Evolutionary conservation across 1,284 basidiomycete species (phyloP).

Genomic region (Serendipita sp.): DNA sequence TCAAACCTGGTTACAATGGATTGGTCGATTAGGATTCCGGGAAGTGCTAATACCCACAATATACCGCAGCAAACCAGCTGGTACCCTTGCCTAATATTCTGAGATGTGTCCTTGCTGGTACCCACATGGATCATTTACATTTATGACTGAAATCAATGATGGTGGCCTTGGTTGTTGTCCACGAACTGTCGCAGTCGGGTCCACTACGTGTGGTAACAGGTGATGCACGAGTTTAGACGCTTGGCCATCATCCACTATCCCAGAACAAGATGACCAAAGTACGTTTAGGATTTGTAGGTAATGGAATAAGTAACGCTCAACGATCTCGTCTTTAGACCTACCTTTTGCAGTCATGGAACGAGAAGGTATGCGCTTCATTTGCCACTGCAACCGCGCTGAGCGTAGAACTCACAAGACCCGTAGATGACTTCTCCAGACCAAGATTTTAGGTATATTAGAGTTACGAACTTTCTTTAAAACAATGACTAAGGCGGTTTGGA

Average conservation of each 20-base stretch:
- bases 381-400: background rate
- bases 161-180: no score
- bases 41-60: no score
- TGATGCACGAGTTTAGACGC: background rate
- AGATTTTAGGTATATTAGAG: constrained; percentile 47
- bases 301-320: background rate
- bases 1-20: no score
- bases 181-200: no score
- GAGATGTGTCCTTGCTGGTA: no score
- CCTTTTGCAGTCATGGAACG: background rate
- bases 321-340: background rate
- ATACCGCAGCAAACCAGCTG: no score
- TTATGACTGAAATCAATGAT: no score
- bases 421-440: constrained; percentile 76
- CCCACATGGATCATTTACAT: no score
- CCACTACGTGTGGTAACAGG: no score
- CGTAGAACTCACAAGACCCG: constrained; percentile 14
- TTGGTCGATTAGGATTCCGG: no score
- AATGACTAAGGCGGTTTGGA: constrained; percentile 23
- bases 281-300: background rate
- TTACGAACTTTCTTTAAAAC: constrained; percentile 11
- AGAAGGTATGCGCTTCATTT: background rate
- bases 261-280: background rate
- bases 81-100: no score
- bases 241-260: background rate